Evolutionary conservation across 176 grass and related monocot genomes (phyloP).

Genomic region (Canna indica): DNA sequence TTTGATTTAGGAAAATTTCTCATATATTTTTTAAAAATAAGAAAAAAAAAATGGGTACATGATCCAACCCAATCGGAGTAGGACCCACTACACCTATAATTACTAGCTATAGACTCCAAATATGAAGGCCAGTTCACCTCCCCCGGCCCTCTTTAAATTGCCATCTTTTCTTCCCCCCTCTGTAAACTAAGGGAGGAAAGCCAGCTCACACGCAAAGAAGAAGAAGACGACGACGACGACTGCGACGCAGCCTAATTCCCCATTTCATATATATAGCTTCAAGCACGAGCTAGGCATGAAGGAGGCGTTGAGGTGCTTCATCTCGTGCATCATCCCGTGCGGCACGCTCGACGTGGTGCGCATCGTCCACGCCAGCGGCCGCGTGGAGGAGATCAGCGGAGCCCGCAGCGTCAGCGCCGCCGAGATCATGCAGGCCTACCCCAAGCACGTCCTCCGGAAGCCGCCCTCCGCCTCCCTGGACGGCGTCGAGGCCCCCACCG

Average conservation of each 20-base stretch:
- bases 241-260: background rate
- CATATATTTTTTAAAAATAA: no score
- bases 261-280: no score
- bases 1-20: no score
- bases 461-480: conserved; percentile 50
- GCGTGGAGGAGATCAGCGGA: conserved; percentile 83
- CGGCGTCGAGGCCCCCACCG: conserved; percentile 37
- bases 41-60: no score
- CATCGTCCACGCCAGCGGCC: conserved; percentile 90
- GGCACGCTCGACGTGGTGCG: conserved; percentile 81
- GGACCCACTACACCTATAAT: background rate
- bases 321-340: conserved; percentile 92
- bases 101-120: background rate
- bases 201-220: background rate
- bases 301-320: conserved; percentile 81
- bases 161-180: background rate
- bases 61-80: no score
- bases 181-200: background rate
- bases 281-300: conserved; percentile 9
- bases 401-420: conserved; percentile 44
- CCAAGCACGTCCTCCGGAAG: conserved; percentile 80
- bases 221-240: no score
- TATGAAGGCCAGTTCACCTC: background rate
- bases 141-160: background rate
- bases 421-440: conserved; percentile 86